Evolutionary conservation across 306 rosid genomes (phyloP), one percentile per base, ranked within the genome.

Genomic region (Ceratonia siliqua): DNA sequence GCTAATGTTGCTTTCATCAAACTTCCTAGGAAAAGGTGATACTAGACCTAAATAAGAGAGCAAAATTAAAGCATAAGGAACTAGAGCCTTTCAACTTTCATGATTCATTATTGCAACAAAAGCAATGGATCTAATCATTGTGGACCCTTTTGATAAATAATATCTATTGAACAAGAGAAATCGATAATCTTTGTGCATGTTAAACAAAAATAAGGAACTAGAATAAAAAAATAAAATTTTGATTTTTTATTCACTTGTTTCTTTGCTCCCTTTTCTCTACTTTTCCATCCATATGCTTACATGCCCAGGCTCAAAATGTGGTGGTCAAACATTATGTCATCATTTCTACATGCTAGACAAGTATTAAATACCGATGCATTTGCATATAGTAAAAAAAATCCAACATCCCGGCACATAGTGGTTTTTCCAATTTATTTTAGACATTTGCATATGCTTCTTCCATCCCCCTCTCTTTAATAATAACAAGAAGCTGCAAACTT

Each of bases 21-120:
- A 78, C 82, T 92, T 95, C 58, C 90, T 97, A 24, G 96, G 84
- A 84, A 87, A 89, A 11, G 90, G 80, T 58, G 89, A 79, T 33
- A 76, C 89, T 0, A 87, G 78, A 68, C 87, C 95, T 28, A 88
- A 76, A 66, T n/a, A n/a, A n/a, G n/a, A n/a, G n/a, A n/a, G n/a
- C n/a, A n/a, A 3, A 77, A 72, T 48, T 27, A 49, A 59, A 59
- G 70, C 25, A 5, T 49, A 59, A 48, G 36, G 25, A 35, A 77
- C 33, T 68, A 17, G 50, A 33, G 49, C 17, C 65, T 39, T 24
- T 14, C 39, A 48, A 18, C 25, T 50, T 53, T 30, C 24, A 52
- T 7, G 24, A 70, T 49, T 41, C 65, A 45, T 28, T 13, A 54
- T 43, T 22, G 32, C 42, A 81, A 43, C 27, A 54, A 12, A 32